These are phyloP conservation scores for Neoboletus brunneissimus DNA, from an alignment of 768 basidiomycete genomes.

Conservation along the genomic window DNA sequence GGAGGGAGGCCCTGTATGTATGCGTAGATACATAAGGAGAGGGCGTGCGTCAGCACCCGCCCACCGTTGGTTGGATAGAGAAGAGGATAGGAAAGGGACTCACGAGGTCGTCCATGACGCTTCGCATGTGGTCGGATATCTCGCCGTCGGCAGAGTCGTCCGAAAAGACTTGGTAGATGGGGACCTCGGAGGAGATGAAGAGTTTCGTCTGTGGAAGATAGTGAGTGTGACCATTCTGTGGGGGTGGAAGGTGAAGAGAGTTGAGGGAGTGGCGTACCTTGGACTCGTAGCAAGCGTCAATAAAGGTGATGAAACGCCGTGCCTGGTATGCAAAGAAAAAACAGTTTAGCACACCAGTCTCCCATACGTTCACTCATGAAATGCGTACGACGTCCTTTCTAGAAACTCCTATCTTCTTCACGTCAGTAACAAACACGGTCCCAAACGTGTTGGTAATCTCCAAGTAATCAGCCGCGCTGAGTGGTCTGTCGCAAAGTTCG, in stretches of 20 bases:
- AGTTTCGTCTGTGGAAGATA: constrained; percentile 76
- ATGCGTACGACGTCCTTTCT: constrained; percentile 77
- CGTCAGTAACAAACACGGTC: constrained; percentile 83
- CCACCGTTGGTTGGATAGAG: background rate
- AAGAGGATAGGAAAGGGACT: constrained; percentile 13
- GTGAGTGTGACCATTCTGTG: constrained; percentile 31
- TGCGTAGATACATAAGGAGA: background rate
- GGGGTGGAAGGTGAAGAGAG: background rate
- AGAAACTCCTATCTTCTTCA: constrained; percentile 84
- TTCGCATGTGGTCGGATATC: constrained; percentile 83
- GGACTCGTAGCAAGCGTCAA: constrained; percentile 95
- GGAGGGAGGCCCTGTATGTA: constrained; percentile 65
- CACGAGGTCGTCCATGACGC: constrained; percentile 95
- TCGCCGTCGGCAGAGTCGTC: constrained; percentile 50
- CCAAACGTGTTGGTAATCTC: constrained; percentile 87
- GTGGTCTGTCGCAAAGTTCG: constrained; percentile 82
- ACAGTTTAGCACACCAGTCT: background rate
- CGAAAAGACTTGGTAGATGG: constrained; percentile 87
- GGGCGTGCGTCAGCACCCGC: background rate
- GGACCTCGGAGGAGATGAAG: constrained; percentile 89
- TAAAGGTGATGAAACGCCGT: constrained; percentile 94
- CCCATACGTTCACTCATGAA: background rate
- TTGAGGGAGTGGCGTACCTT: constrained; percentile 46
- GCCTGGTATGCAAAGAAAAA: constrained; percentile 47
- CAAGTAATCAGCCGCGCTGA: constrained; percentile 94